These are phyloP conservation scores for Massariosphaeria phaeospora DNA, from an alignment of 495 filamentous ascomycete genomes.

Conservation along the genomic window DNA sequence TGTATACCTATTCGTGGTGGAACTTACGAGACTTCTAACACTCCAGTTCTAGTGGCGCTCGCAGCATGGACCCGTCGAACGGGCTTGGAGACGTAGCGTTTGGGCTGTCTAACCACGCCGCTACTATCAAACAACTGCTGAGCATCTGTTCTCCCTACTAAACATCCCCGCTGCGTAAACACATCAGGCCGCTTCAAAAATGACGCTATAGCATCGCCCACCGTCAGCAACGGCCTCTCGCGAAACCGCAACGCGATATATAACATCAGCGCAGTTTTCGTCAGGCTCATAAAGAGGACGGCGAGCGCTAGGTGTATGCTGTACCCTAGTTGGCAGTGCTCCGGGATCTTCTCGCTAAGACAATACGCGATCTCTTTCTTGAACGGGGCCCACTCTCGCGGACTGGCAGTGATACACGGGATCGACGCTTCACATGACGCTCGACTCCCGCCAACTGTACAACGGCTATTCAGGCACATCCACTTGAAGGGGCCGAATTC, in stretches of 20 bases:
- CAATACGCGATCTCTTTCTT: not conserved
- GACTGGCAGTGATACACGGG: not conserved
- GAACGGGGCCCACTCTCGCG: not conserved
- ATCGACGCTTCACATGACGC: not conserved
- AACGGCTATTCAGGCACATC: not conserved
- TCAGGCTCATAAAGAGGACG: not conserved
- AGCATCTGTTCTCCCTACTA: not conserved
- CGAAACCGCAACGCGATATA: not conserved
- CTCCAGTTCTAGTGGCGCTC: not conserved
- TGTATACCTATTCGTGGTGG: not conserved
- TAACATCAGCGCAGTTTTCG: not conserved
- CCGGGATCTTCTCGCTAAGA: slow-evolving; percentile 4
- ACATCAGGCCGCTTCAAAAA: slow-evolving; percentile 1
- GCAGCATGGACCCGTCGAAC: not conserved
- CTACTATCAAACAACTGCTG: not conserved
- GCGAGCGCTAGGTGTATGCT: not conserved
- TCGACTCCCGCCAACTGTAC: not conserved
- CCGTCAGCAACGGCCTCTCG: slow-evolving; percentile 5
- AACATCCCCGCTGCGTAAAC: not conserved
- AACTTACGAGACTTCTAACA: not conserved
- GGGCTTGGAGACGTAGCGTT: not conserved
- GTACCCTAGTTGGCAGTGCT: not conserved
- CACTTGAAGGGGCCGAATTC: not conserved
- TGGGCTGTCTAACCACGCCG: not conserved
- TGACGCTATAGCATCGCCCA: slow-evolving; percentile 15